Evolutionary conservation across 441 rosid genomes (phyloP), one percentile per base, ranked within the genome.

Genomic region (Adansonia madagascariensis): DNA sequence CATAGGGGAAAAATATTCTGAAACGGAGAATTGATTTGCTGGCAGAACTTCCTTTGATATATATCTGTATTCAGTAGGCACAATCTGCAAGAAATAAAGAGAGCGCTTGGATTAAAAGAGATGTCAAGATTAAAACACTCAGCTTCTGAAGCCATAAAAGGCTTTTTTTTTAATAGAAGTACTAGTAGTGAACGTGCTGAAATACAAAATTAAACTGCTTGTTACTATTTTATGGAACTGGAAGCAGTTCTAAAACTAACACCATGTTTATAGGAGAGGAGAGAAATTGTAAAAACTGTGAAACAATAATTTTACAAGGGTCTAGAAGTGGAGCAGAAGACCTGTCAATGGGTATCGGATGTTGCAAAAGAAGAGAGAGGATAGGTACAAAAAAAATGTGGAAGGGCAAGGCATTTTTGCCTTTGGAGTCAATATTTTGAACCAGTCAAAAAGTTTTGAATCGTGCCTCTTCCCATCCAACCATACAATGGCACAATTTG

Each of bases 21-120:
- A 90, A 20, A 94, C 98, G 18, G 99, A 96, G 79, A 92, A 96
- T 69, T 96, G 99, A 72, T 96, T 96, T 57, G 98, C 94, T 4
- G 96, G 88, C 83, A 96, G 71, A 75, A 96, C 86, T 74, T 96
- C 96, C 85, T 91, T 94, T 2, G 93, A 91, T 66, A 92, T 85
- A 73, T 96, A 91, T 83, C 91, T 86, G 77, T 96, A 96, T 83
- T 96, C 98, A 18, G 99, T 96, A 1, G 98, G 99, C 79, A 94
- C 99, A 85, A 96, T 84, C 99, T 96, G 93, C 84, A 73, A 69
- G 67, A 69, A 78, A 53, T 44, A 79, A 46, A 69, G 62, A 53
- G 27, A 55, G 10, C 8, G 10, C 49, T 17, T 39, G 63, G 63
- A 39, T 71, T 31, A 71, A 71, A 6, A 53, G 31, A 55, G 17